Evolutionary conservation across 441 rosid genomes (phyloP).

Genomic region (Arabidopsis lyrata): DNA sequence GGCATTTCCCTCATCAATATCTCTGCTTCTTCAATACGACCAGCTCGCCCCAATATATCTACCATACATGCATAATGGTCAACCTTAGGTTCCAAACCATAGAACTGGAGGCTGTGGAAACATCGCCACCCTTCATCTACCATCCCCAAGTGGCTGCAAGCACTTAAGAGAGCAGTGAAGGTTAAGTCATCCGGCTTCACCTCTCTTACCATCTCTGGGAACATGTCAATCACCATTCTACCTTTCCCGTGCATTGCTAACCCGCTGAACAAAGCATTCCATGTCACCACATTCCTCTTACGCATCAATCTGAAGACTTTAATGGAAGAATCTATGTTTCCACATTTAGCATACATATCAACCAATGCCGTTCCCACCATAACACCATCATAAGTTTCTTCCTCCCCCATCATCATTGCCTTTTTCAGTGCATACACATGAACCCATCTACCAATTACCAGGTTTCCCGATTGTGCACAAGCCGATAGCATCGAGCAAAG

Average conservation of each 20-base stretch:
- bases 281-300: constrained; percentile 71
- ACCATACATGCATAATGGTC: constrained; percentile 94
- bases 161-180: constrained; percentile 69
- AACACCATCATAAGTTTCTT: constrained; percentile 43
- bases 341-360: constrained; percentile 91
- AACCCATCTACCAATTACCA: constrained; percentile 70
- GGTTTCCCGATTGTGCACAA: constrained; percentile 75
- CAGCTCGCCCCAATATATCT: constrained; percentile 87
- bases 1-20: constrained; percentile 66
- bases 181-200: constrained; percentile 78
- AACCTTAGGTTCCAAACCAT: constrained; percentile 61
- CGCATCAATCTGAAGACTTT: constrained; percentile 61
- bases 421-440: constrained; percentile 71
- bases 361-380: constrained; percentile 80
- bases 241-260: constrained; percentile 84
- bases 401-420: constrained; percentile 49
- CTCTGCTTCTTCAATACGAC: constrained; percentile 77
- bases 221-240: constrained; percentile 54
- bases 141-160: constrained; percentile 85
- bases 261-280: constrained; percentile 81
- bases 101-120: constrained; percentile 53
- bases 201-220: constrained; percentile 67
- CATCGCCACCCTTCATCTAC: constrained; percentile 64
- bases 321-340: constrained; percentile 58
- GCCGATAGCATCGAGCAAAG: constrained; percentile 77